These are phyloP conservation scores for Penicillium longicatenatum DNA, from an alignment of 495 filamentous ascomycete genomes.

Conservation along the genomic window DNA sequence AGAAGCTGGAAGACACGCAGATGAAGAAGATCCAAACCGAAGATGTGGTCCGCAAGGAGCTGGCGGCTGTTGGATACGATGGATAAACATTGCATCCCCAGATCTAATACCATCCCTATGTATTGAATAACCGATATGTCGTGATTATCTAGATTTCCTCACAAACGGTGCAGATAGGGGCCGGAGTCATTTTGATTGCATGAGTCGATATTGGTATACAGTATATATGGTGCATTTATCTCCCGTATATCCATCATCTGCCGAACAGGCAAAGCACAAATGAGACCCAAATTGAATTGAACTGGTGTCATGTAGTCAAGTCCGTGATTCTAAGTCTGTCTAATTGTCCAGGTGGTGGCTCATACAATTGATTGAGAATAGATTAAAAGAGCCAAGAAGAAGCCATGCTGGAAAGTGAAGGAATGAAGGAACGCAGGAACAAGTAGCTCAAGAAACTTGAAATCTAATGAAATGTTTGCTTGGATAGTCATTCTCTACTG, in stretches of 20 bases:
- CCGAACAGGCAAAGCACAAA: background rate
- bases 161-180: background rate
- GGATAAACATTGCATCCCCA: slow-evolving; percentile 27
- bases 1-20: slow-evolving; percentile 97
- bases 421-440: no score
- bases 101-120: background rate
- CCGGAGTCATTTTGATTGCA: background rate
- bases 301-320: background rate
- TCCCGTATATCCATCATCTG: background rate
- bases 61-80: slow-evolving; percentile 62
- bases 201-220: background rate
- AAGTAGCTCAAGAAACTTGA: no score
- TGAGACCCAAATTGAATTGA: background rate
- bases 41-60: slow-evolving; percentile 74
- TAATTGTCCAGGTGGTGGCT: no score
- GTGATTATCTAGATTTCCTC: slow-evolving; percentile 1
- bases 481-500: no score
- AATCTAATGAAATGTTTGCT: no score
- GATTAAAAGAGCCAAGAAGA: no score
- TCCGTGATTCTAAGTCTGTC: no score
- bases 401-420: no score
- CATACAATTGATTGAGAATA: no score
- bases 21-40: slow-evolving; percentile 98
- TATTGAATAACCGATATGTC: background rate
- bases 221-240: slow-evolving; percentile 1